These are phyloP conservation scores for Aspergillus quadrilineatus DNA, from an alignment of 2,329 filamentous ascomycete genomes.

Conservation along the genomic window DNA sequence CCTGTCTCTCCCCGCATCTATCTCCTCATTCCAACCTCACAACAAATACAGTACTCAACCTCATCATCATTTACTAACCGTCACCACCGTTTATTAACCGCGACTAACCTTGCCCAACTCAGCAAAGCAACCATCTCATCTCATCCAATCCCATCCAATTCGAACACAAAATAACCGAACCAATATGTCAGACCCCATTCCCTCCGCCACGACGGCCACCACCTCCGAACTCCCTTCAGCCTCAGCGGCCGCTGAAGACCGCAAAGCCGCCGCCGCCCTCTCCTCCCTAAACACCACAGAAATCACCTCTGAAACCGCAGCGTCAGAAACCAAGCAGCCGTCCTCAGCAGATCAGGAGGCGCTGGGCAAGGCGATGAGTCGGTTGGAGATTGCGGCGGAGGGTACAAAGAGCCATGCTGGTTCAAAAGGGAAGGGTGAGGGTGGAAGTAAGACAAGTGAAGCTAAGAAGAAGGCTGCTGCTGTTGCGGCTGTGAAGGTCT, in stretches of 20 bases:
- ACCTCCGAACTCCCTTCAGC: constrained; percentile 27
- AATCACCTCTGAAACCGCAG: constrained; percentile 35
- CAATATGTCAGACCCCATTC: constrained; percentile 46
- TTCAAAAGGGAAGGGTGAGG: constrained; percentile 30
- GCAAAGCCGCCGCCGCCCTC: constrained; percentile 51
- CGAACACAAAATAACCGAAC: neutral
- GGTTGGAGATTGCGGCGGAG: constrained; percentile 46
- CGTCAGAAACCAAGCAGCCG: constrained; percentile 24
- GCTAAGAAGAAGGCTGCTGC: constrained; percentile 37
- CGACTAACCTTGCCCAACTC: no score
- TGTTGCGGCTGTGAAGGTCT: constrained; percentile 43
- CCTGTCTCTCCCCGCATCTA: no score
- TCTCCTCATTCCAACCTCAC: no score
- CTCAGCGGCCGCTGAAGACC: constrained; percentile 49
- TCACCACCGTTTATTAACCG: no score
- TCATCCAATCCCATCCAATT: no score
- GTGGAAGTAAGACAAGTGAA: constrained; percentile 27
- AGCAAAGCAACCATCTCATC: no score
- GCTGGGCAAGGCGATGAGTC: constrained; percentile 50
- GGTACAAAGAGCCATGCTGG: constrained; percentile 21
- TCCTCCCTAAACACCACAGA: constrained; percentile 47
- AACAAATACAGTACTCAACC: no score
- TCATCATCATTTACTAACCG: no score
- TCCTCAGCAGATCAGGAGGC: constrained; percentile 48
- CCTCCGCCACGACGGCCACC: constrained; percentile 37